Conservation (phyloP, 179 eudicot genomes). For the Vitellaria paradoxa region DNA sequence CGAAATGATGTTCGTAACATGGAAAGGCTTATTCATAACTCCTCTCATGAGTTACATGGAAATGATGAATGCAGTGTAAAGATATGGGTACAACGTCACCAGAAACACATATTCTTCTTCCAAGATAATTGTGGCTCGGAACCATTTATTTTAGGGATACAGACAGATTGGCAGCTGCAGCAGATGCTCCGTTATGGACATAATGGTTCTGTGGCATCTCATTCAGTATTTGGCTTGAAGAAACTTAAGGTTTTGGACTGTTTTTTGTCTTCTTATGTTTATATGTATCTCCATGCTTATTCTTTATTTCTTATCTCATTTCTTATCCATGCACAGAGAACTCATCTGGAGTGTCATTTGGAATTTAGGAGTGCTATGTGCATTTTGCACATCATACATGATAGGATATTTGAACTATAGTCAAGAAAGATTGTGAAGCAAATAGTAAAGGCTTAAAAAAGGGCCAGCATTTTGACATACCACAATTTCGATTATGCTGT, state of each 20-base stretch:
- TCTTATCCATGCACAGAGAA: neutral
- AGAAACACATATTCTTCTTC: constrained; percentile 28
- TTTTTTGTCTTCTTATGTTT: neutral
- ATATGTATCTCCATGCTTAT: neutral
- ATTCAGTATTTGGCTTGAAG: constrained; percentile 26
- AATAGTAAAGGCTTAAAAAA: neutral
- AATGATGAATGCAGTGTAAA: constrained; percentile 25
- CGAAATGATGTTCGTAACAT: constrained; percentile 34
- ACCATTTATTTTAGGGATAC: constrained; percentile 31
- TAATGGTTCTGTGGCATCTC: constrained; percentile 22
- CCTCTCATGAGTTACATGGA: constrained; percentile 26
- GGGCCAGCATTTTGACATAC: neutral
- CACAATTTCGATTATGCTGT: neutral
- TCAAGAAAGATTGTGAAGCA: neutral
- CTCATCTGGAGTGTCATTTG: neutral
- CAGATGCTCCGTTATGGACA: constrained; percentile 35
- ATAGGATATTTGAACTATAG: neutral
- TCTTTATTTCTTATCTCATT: neutral
- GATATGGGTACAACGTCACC: constrained; percentile 34
- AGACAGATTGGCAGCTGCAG: constrained; percentile 42
- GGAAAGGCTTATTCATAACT: constrained; percentile 29
- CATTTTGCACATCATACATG: too few species aligned
- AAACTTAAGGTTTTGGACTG: constrained; percentile 26
- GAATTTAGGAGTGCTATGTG: neutral
- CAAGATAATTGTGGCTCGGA: constrained; percentile 27